Base-by-base conservation (phyloP, 78 protist genomes). In the Isochrysis galbana region DNA sequence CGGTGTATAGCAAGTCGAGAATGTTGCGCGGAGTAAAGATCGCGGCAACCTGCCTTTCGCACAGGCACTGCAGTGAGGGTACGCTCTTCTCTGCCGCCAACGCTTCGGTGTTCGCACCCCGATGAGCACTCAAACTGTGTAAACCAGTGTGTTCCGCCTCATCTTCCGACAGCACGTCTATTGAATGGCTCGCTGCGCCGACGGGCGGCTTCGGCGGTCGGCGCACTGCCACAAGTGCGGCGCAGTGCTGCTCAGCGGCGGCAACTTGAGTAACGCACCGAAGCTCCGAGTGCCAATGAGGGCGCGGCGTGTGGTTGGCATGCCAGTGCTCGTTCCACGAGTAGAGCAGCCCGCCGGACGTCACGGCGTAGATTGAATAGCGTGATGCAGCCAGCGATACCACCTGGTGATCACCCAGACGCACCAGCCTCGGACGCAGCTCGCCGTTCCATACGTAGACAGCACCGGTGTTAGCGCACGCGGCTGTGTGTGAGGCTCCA, bases 171-270 rank as follows among this genome's bases (percentile, higher is more conserved):
- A n/a, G n/a, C n/a, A n/a, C n/a, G n/a, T n/a, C n/a, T n/a, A n/a
- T n/a, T n/a, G n/a, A n/a, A n/a, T n/a, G n/a, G n/a, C n/a, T n/a
- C n/a, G n/a, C n/a, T n/a, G n/a, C n/a, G n/a, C n/a, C 36, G 36
- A 70, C 25, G 32, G n/a, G n/a, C 19, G 2, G 39, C 5, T 1
- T 1, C 41, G 80, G 80, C 29, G 84, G 84, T 2, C 14, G 46
- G 47, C 26, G 84, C 46, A 39, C 46, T 23, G 44, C 84, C 48
- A 77, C 32, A 29, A 77, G 10, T 19, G 46, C 84, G 46, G 84
- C 84, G 42, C 47, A 39, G 84, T 77, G 84, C 29, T 77, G 84
- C n/a, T 77, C 84, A 0, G 84, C 42, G 29, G 84, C 84, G n/a
- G 47, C 47, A 1, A 32, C 84, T 23, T 0, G 0, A 29, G 4